Evolutionary conservation across 2,329 filamentous ascomycete genomes (phyloP).

Genomic region (Leptodontidium sp.): DNA sequence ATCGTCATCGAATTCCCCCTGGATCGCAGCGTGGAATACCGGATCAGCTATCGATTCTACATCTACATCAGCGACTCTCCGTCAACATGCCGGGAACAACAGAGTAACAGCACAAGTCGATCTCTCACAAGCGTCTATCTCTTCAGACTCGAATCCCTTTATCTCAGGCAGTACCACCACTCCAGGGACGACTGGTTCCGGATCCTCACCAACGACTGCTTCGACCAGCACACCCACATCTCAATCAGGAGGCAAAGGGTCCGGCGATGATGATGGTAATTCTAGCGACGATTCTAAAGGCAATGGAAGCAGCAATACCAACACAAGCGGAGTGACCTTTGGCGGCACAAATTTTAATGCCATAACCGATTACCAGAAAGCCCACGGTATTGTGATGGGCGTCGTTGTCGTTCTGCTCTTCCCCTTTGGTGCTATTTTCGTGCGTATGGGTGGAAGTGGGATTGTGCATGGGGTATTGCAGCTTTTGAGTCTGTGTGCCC

Average conservation of each 20-base stretch:
- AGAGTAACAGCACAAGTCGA: slow-evolving; percentile 38
- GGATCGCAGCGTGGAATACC: slow-evolving; percentile 43
- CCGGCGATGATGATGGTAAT: slow-evolving; percentile 14
- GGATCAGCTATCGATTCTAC: slow-evolving; percentile 39
- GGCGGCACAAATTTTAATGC: background rate
- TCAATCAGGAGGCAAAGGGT: background rate
- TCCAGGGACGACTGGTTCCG: slow-evolving; percentile 19
- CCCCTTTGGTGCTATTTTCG: slow-evolving; percentile 66
- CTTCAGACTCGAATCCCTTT: slow-evolving; percentile 41
- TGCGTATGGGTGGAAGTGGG: slow-evolving; percentile 62
- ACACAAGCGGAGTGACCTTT: background rate
- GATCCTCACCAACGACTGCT: slow-evolving; percentile 15
- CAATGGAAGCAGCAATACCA: slow-evolving; percentile 2
- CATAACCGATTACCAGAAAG: slow-evolving; percentile 39
- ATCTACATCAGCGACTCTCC: slow-evolving; percentile 30
- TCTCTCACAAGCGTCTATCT: slow-evolving; percentile 38
- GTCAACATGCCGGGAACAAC: slow-evolving; percentile 34
- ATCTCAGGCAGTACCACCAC: slow-evolving; percentile 22
- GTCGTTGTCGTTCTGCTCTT: slow-evolving; percentile 66
- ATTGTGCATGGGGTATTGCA: slow-evolving; percentile 65
- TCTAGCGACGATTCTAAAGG: background rate
- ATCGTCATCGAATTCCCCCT: slow-evolving; percentile 36
- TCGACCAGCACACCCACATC: background rate
- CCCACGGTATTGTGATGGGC: slow-evolving; percentile 69
- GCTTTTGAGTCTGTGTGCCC: slow-evolving; percentile 59